Percentiles rank a stretch among this genome's conserved stretches.
Conservation (phyloP, 2,329 filamentous ascomycete species). For the Cytospora leucostoma region DNA sequence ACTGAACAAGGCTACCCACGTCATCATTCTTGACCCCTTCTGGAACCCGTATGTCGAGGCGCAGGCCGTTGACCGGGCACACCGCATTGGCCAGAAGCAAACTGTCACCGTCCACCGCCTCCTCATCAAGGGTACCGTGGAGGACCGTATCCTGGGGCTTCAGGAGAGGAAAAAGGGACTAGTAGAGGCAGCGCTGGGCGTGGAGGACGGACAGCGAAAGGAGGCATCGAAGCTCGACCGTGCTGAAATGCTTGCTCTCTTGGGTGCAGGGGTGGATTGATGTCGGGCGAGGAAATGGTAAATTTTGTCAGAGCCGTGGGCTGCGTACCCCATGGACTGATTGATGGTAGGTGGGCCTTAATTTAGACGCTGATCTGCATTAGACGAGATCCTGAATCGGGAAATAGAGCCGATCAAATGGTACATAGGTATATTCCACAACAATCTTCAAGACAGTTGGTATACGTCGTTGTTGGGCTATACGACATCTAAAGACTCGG, state of each 20-base stretch:
- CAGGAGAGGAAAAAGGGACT: slow-evolving; percentile 75
- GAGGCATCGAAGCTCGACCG: background rate
- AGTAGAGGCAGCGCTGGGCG: slow-evolving; percentile 75
- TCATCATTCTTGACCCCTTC: slow-evolving; percentile 86
- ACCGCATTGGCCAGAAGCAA: slow-evolving; percentile 75
- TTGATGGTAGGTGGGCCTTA: background rate
- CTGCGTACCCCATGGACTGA: background rate
- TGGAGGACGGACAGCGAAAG: slow-evolving; percentile 42
- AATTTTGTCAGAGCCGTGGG: background rate
- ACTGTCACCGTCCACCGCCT: slow-evolving; percentile 77
- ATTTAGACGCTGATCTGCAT: too few species aligned
- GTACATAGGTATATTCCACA: too few species aligned
- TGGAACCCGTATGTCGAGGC: slow-evolving; percentile 91
- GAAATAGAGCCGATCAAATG: too few species aligned
- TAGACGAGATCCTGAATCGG: too few species aligned
- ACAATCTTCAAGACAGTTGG: too few species aligned
- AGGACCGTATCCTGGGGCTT: slow-evolving; percentile 76
- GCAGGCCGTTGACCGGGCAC: slow-evolving; percentile 82
- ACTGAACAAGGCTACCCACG: slow-evolving; percentile 73
- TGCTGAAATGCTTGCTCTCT: background rate
- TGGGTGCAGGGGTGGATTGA: background rate
- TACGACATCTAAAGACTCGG: too few species aligned
- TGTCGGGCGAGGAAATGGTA: background rate
- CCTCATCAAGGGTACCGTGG: slow-evolving; percentile 72
- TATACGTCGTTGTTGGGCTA: too few species aligned